Evolutionary conservation across 768 basidiomycete species (phyloP), one percentile per base, ranked within the genome.

Genomic region (Termitomyces sp.): DNA sequence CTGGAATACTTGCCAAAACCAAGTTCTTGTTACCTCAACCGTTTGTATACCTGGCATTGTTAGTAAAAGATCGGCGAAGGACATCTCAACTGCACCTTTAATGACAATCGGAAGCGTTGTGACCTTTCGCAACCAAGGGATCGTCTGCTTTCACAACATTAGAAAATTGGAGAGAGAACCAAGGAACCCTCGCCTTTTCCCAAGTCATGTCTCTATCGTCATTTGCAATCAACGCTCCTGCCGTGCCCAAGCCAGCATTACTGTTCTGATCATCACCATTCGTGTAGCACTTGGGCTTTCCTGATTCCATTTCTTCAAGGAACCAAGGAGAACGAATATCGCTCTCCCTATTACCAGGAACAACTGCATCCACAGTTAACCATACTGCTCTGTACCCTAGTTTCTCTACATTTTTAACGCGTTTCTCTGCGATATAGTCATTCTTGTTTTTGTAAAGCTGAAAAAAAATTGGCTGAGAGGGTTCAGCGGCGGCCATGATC

Each of bases 281-380:
- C 53, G 69, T 58, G 31, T 59, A 48, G n/a, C 58, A 51, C 59
- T 60, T 60, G 26, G 72, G 58, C 12, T 57, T 57, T 47, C 76
- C 77, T 39, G 67, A 71, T 65, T 87, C 84, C 54, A 80, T 72
- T 42, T 81, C 87, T 64, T 85, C 86, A n/a, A 74, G 57, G 24
- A 69, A 59, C 79, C 78, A 87, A 12, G 83, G 81, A 57, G 79
- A 81, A 55, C 82, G 79, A 42, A 84, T 82, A 64, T 93, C 91
- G 55, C 79, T 73, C 69, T 93, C 91, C 46, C 93, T 80, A 63
- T 93, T 94, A 9, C 90, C 88, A 2, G 87, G 77, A 41, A 88
- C 83, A n/a, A 91, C 77, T 0, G 92, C 90, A 71, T 98, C 94
- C 2, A 96, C 94, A 2, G 94, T 97, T 55, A 98, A 76, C 69